Evolutionary conservation across 257 asterid species (phyloP).

Genomic region (Gentiana macrophylla): DNA sequence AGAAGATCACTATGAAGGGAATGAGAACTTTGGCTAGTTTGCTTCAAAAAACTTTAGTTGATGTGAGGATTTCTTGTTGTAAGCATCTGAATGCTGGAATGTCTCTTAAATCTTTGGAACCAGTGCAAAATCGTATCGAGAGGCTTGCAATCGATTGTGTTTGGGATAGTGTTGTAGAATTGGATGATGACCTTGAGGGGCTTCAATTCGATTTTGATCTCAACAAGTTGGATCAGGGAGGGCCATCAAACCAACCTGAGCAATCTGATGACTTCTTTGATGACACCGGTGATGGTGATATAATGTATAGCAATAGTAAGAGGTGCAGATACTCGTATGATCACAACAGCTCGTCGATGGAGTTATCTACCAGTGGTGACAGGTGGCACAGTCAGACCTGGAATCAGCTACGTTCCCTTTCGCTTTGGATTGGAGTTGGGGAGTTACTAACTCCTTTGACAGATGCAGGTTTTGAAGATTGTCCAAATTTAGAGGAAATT

Average conservation of each 20-base stretch:
- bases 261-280: constrained; percentile 8
- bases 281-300: constrained; percentile 14
- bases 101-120: constrained; percentile 67
- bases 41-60: constrained; percentile 49
- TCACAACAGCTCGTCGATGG: constrained; percentile 27
- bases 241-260: constrained; percentile 11
- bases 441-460: constrained; percentile 58
- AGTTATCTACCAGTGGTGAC: constrained; percentile 18
- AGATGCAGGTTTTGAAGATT: constrained; percentile 50
- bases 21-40: constrained; percentile 66
- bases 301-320: constrained; percentile 17
- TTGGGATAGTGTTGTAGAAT: constrained; percentile 42
- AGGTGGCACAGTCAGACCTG: constrained; percentile 37
- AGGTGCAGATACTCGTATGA: constrained; percentile 36
- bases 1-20: constrained; percentile 54
- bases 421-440: constrained; percentile 81
- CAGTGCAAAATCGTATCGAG: constrained; percentile 58
- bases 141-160: constrained; percentile 76
- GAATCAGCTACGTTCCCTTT: constrained; percentile 50
- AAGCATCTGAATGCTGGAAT: constrained; percentile 52
- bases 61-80: constrained; percentile 79
- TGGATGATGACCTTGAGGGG: constrained; percentile 33
- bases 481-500: constrained; percentile 81
- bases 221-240: constrained; percentile 26
- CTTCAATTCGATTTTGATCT: constrained; percentile 31